These are phyloP conservation scores for Tephrocybe sp. DNA, from an alignment of 768 basidiomycete species.

Conservation along the genomic window DNA sequence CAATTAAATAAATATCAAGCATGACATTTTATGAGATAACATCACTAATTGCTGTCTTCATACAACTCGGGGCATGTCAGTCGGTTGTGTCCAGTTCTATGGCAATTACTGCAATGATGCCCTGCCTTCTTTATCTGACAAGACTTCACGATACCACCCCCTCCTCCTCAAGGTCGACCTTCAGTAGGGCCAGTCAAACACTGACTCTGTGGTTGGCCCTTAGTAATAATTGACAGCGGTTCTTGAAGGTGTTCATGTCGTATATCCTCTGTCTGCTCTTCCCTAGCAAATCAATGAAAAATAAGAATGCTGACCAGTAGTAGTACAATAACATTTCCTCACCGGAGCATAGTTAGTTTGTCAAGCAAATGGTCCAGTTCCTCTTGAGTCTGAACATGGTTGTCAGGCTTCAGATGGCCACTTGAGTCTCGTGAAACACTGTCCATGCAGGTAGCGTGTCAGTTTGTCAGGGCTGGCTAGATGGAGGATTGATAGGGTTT, in stretches of 20 bases:
- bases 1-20: no score
- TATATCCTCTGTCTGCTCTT: background rate
- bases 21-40: no score
- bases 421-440: constrained; percentile 22
- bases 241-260: constrained; percentile 12
- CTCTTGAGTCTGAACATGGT: constrained; percentile 24
- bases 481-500: constrained; percentile 3
- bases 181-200: constrained; percentile 17
- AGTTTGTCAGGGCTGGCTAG: constrained; percentile 13
- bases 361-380: constrained; percentile 21
- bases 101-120: no score
- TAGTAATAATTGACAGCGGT: constrained; percentile 14
- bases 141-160: no score
- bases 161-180: constrained; percentile 15
- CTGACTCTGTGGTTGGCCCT: constrained; percentile 18
- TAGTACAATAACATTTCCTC: constrained; percentile 7
- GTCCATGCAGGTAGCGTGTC: constrained; percentile 17
- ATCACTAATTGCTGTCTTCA: no score
- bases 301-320: background rate
- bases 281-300: background rate
- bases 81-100: no score
- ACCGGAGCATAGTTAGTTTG: constrained; percentile 8
- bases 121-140: no score
- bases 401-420: constrained; percentile 19
- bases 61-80: no score